Evolutionary conservation across 352 stramenopile genomes (phyloP), one percentile per base, ranked within the genome.

Genomic region (Globisporangium recalcitrans): DNA sequence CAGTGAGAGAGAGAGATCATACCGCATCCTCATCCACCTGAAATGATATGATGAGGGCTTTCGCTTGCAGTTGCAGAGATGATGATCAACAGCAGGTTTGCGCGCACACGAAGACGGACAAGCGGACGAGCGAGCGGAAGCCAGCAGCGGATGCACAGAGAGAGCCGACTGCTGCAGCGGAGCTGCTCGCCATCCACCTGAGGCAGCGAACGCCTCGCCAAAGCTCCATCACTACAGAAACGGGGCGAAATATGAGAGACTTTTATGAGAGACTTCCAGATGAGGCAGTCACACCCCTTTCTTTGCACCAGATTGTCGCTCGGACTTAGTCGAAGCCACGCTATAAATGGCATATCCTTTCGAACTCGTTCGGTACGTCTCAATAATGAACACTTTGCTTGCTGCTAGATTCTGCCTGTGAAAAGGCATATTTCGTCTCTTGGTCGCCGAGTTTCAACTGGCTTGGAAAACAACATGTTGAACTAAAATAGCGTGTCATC

Each of bases 401-500:
- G n/a, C n/a, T n/a, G n/a, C n/a, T n/a, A n/a, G n/a, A n/a, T 10
- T 9, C 2, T 9, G 16, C 48, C 26, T 54, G 14, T 54, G 10
- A 1, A 36, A 21, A 16, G 36, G 7, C 24, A 54, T 54, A 36
- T 8, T 8, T 5, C 3, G 13, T 1, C 38, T 46, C 11, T 9
- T 8, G 2, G 16, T 8, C 14, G 16, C 48, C 48, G 10, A 19
- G 10, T 46, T 6, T 54, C 26, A 32, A 5, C 13, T 53, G 47
- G 24, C 5, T 24, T 1, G 48, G 34, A 21, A 53, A 52, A n/a
- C 21, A 52, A 32, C 47, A 54, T 54, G 48, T 54, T 54, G 48
- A 54, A 54, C 48, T 54, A 54, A 54, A 54, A 54, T 1, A 34
- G 48, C 48, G 48, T 54, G 48, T 54, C 48, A 53, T 53, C 47